A percentile compares a stretch with the other conserved stretches of the same genome.
These are phyloP conservation scores for Angomonas deanei DNA, from an alignment of 208 protist genomes.

Conservation along the genomic window DNA sequence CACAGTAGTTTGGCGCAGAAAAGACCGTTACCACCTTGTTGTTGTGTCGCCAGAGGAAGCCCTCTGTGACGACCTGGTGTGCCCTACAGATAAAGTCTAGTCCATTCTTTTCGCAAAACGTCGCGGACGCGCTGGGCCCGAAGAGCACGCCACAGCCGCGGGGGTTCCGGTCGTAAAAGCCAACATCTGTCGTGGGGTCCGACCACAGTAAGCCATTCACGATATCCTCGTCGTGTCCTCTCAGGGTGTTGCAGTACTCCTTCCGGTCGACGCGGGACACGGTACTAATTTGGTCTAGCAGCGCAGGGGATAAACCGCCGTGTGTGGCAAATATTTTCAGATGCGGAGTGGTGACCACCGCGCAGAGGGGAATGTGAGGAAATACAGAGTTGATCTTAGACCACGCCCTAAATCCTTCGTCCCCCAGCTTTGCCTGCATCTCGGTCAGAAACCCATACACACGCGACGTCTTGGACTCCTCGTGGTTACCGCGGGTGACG, in stretches of 20 bases:
- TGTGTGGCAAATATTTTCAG: constrained; percentile 97
- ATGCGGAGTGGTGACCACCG: constrained; percentile 64
- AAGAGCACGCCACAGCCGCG: constrained; percentile 98
- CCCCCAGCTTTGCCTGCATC: constrained; percentile 34
- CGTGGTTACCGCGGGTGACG: constrained; percentile 87
- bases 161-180: constrained; percentile 93
- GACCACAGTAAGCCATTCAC: constrained; percentile 98
- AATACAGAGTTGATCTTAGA: constrained; percentile 69
- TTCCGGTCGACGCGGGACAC: constrained; percentile 29
- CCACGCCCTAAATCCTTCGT: constrained; percentile 50
- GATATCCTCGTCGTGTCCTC: constrained; percentile 93
- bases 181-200: constrained; percentile 91
- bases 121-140: constrained; percentile 88
- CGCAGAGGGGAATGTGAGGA: constrained; percentile 63
- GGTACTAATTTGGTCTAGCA: constrained; percentile 23
- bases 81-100: constrained; percentile 94
- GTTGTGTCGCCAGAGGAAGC: constrained; percentile 59
- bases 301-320: constrained; percentile 93
- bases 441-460: constrained; percentile 65
- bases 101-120: constrained; percentile 95
- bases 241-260: constrained; percentile 61
- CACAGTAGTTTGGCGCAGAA: constrained; percentile 76
- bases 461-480: constrained; percentile 65
- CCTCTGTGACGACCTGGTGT: constrained; percentile 91
- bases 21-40: constrained; percentile 60